Conservation (phyloP, 108 stramenopile genomes). For the Bacterosira constricta region DNA sequence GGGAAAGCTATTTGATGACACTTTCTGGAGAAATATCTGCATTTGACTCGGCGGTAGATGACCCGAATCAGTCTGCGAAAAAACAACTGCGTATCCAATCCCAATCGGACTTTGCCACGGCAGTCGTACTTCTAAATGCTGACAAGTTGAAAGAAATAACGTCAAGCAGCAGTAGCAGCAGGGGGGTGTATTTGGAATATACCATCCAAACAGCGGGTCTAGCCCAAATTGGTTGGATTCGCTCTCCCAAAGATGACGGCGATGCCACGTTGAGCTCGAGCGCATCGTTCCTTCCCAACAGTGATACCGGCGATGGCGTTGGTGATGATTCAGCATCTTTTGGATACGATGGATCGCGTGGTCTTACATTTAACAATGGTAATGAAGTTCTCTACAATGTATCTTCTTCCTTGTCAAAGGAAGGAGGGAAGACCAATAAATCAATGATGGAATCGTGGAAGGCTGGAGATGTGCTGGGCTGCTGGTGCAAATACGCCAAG, state of each 20-base stretch:
- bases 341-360: conserved; percentile 80
- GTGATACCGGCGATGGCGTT: conserved; percentile 84
- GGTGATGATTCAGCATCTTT: conserved; percentile 76
- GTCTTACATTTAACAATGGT: conserved; percentile 66
- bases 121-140: conserved; percentile 60
- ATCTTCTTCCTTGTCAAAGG: not conserved
- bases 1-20: conserved; percentile 59
- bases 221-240: conserved; percentile 83
- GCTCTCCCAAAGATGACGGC: not conserved
- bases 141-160: conserved; percentile 21
- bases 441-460: too few species aligned
- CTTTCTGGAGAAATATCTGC: conserved; percentile 68
- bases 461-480: conserved; percentile 74
- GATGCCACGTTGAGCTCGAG: not conserved
- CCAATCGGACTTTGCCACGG: conserved; percentile 85
- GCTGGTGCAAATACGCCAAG: conserved; percentile 36
- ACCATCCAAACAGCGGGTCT: conserved; percentile 72
- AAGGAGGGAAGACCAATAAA: not conserved
- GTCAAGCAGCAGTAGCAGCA: not conserved
- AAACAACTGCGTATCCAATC: conserved; percentile 60
- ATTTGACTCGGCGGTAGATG: conserved; percentile 38
- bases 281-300: conserved; percentile 62
- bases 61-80: conserved; percentile 1
- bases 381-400: conserved; percentile 59
- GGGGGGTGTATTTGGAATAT: conserved; percentile 72